Evolutionary conservation across 495 filamentous ascomycete genomes (phyloP).

Genomic region (Podospora conica): DNA sequence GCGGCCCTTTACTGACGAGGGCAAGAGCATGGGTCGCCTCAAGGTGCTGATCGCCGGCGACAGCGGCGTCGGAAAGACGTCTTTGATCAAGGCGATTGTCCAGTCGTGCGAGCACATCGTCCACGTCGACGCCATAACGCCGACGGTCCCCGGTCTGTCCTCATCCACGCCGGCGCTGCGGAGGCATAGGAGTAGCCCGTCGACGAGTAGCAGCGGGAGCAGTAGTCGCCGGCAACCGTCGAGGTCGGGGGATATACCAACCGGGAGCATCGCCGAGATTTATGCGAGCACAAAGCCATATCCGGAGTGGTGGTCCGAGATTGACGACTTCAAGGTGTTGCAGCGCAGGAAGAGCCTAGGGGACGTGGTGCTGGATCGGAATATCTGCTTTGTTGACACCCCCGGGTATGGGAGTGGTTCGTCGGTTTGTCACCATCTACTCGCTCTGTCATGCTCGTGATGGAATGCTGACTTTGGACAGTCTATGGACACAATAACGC

Average conservation of each 20-base stretch:
- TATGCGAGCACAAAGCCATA: slow-evolving; percentile 91
- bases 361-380: slow-evolving; percentile 81
- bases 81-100: slow-evolving; percentile 86
- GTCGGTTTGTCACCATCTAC: slow-evolving; percentile 41
- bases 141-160: slow-evolving; percentile 26
- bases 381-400: slow-evolving; percentile 93
- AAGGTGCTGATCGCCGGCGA: slow-evolving; percentile 86
- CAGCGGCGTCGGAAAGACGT: slow-evolving; percentile 81
- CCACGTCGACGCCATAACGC: slow-evolving; percentile 75
- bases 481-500: slow-evolving; percentile 59
- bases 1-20: slow-evolving; percentile 82
- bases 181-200: slow-evolving; percentile 1
- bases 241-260: slow-evolving; percentile 8
- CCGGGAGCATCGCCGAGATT: slow-evolving; percentile 65
- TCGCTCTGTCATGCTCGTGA: background rate
- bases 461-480: slow-evolving; percentile 15
- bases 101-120: slow-evolving; percentile 96
- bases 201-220: slow-evolving; percentile 3
- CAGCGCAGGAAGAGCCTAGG: slow-evolving; percentile 71
- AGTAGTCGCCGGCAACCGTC: background rate
- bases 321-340: slow-evolving; percentile 66
- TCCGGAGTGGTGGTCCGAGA: slow-evolving; percentile 90
- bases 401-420: slow-evolving; percentile 60
- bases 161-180: slow-evolving; percentile 16
- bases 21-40: slow-evolving; percentile 75